phyloP scores from a whole-genome alignment of 2,329 filamentous ascomycete species.

The Gnomoniopsis smithogilvyi region DNA sequence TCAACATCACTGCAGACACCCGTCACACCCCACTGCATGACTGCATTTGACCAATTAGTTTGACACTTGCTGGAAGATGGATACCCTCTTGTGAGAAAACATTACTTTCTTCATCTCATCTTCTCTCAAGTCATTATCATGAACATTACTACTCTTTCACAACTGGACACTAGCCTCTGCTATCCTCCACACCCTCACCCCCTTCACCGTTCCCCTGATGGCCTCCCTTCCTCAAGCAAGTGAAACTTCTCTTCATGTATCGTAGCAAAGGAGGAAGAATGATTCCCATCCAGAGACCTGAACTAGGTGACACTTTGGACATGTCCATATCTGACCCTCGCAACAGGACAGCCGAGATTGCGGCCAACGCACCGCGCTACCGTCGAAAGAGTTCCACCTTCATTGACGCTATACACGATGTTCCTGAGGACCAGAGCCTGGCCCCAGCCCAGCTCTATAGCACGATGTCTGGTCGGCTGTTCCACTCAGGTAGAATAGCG shows the following conservation, averaged over 20 bases:
- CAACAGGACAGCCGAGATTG: slow-evolving; percentile 80
- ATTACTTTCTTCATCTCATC: not conserved
- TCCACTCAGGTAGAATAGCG: slow-evolving; percentile 94
- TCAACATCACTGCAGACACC: not conserved
- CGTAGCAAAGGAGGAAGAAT: not conserved
- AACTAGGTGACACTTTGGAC: slow-evolving; percentile 18
- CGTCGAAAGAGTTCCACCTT: slow-evolving; percentile 92
- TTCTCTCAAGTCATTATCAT: not conserved
- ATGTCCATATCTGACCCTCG: slow-evolving; percentile 26
- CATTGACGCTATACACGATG: slow-evolving; percentile 94
- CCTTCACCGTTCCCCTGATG: not conserved
- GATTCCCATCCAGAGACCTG: slow-evolving; percentile 1
- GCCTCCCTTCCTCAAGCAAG: not conserved
- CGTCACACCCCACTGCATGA: not conserved
- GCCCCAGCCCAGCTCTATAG: slow-evolving; percentile 97
- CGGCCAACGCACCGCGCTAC: slow-evolving; percentile 85
- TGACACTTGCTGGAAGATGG: slow-evolving; percentile 21
- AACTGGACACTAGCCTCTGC: not conserved
- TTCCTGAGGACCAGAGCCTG: slow-evolving; percentile 75
- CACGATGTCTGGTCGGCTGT: slow-evolving; percentile 93
- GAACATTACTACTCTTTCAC: not conserved
- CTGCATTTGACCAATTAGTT: not conserved
- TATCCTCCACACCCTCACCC: not conserved
- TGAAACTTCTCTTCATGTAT: not conserved
- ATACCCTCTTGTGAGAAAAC: slow-evolving; percentile 28